phyloP scores from a whole-genome alignment of 2,329 filamentous ascomycete genomes.

The Fusarium sp. region DNA sequence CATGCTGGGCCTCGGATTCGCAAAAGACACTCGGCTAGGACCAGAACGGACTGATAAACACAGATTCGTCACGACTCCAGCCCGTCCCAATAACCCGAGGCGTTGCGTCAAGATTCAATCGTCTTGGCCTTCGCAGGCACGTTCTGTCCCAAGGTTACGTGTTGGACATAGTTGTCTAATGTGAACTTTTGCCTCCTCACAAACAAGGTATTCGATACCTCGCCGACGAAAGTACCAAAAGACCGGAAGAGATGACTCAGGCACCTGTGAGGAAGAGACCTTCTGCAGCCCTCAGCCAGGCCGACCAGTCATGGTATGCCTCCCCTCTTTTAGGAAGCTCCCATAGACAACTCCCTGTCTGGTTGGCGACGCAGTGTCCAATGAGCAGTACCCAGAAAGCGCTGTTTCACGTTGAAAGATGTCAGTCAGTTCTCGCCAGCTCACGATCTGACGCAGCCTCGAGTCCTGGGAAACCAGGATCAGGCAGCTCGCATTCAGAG shows the following conservation, averaged over 20 bases:
- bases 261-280: constrained; percentile 16
- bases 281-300: background rate
- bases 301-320: constrained; percentile 29
- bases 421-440: constrained; percentile 31
- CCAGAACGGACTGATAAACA: constrained; percentile 10
- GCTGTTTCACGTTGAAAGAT: constrained; percentile 26
- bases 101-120: constrained; percentile 9
- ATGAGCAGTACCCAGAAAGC: constrained; percentile 24
- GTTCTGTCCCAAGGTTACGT: background rate
- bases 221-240: constrained; percentile 13
- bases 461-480: constrained; percentile 23
- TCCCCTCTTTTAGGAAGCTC: constrained; percentile 15
- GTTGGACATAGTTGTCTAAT: constrained; percentile 34
- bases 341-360: constrained; percentile 10
- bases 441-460: constrained; percentile 35
- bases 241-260: constrained; percentile 37
- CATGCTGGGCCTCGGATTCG: constrained; percentile 26
- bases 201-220: constrained; percentile 6
- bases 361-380: constrained; percentile 17
- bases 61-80: background rate
- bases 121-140: constrained; percentile 2
- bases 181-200: constrained; percentile 17
- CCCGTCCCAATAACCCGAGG: background rate
- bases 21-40: constrained; percentile 16
- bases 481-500: constrained; percentile 30